Base-by-base conservation (phyloP, 108 stramenopile species). In the Epithemia pelagica region DNA sequence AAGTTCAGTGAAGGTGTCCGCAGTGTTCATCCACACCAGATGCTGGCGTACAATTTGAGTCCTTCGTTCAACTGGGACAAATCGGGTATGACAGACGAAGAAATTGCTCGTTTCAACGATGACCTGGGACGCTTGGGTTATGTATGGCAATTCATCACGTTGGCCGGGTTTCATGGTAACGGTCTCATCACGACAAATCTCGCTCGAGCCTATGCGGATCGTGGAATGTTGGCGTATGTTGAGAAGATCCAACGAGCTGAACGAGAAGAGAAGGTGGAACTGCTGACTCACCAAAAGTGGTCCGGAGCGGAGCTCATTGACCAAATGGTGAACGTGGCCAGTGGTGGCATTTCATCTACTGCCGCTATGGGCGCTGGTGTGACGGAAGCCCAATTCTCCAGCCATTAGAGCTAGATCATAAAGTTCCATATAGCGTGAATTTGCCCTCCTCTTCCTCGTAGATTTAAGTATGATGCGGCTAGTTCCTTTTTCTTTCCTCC, bases 31-130 rank as follows among this genome's bases (percentile, higher is more conserved):
- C 95, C 96, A 8, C 77, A 93, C 60, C 91, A 95, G 74, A 95
- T 91, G 93, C 81, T 96, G 68, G 95, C 97, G 32, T 96, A 96
- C 86, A 96, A 97, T 78, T 72, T 96, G 52, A 86, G 84, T 53
- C 97, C 97, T 59, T 86, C 83, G 64, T 97, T 97, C 74, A 97
- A 97, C 80, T 97, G 97, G 97, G 94, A 95, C 73, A 87, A 89
- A 32, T 91, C 93, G 19, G 95, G 95, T 0, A 91, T 95, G 94
- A 70, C 80, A 23, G 93, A 96, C 64, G 70, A 52, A 28, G 77
- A 95, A 33, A 75, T 96, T 68, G 86, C 83, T 1, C 30, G 57
- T 32, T 96, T 96, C 88, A 96, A 96, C 72, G 85, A 89, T 58
- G 94, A 87, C 55, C 78, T 97, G 18, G 97, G 94, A 25, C 75